Conservation (phyloP, 495 filamentous ascomycete species). For the Trichoderma virens region DNA sequence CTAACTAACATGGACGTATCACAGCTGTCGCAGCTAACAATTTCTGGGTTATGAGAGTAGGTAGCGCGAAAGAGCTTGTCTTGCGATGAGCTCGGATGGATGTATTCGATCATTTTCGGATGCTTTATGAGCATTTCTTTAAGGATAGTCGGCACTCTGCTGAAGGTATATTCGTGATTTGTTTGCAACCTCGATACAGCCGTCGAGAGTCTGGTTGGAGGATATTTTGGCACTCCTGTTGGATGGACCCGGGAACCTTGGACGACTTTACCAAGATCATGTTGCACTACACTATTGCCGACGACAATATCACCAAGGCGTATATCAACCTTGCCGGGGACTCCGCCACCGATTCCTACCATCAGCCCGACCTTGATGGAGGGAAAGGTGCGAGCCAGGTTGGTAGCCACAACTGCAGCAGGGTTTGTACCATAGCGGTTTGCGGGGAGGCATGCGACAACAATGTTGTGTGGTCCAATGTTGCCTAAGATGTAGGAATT, state of each 20-base stretch:
- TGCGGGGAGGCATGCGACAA: conserved; percentile 24
- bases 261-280: not conserved
- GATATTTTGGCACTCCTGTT: not conserved
- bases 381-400: conserved; percentile 15
- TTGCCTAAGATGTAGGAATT: conserved; percentile 25
- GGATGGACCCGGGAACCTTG: no score
- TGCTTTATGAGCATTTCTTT: not conserved
- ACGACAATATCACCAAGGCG: conserved; percentile 31
- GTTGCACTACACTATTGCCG: conserved; percentile 14
- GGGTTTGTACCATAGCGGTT: conserved; percentile 24
- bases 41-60: not conserved
- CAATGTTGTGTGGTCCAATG: conserved; percentile 27
- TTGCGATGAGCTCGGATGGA: not conserved
- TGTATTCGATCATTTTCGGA: not conserved
- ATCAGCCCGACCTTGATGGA: conserved; percentile 13
- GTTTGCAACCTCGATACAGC: not conserved
- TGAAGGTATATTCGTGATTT: not conserved
- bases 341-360: conserved; percentile 19
- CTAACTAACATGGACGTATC: not conserved
- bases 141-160: not conserved
- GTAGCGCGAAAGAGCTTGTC: not conserved
- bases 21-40: not conserved
- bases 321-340: conserved; percentile 18
- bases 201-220: not conserved
- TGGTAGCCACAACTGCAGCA: conserved; percentile 22